Evolutionary conservation across 2,329 filamentous ascomycete species (phyloP), one percentile per base, ranked within the genome.

Genomic region (Chrysoporthe puriensis): DNA sequence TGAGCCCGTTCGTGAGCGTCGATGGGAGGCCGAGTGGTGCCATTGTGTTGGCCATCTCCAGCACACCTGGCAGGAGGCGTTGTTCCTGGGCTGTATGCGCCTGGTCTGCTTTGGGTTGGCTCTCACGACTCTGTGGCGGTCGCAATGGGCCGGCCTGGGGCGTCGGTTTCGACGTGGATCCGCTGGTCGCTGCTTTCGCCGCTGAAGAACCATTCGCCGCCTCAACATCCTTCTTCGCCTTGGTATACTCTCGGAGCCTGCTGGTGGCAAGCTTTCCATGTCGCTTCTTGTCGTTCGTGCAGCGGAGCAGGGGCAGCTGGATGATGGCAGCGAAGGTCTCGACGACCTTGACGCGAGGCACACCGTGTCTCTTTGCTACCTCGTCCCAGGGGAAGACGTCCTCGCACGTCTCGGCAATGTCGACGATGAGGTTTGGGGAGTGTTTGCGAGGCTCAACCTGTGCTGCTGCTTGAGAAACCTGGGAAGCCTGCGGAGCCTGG

Each of bases 391-490:
- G 83, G 62, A 84, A 83, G 3, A 74, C 74, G 61, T 79, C 77
- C 71, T 83, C 79, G 56, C 81, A 81, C 0, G 83, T 84, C 72
- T 84, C 80, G 4, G 82, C 82, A 32, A 85, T 79, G 72, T 85
- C 83, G 34, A 84, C 80, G 48, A 84, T 80, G 34, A 83, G 76
- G 67, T 76, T 77, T 2, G 74, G 74, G 32, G 74, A 78, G 48
- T 76, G 78, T 66, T 79, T 81, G 36, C 76, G 76, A 54, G 76
- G 75, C 43, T 70, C 66, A 13, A 74, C 73, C 9, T 72, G 73
- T 9, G 64, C 13, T 43, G 57, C 32, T 54, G 26, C 48, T 73
- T 76, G 61, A 69, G 66, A 18, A 69, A 64, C 56, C 69, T 71
- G 4, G 69, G 61, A 18, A 66, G 42, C 40, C 50, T 48, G 34